Conservation (phyloP, 2,329 filamentous ascomycete genomes). For the Fusarium albidum region DNA sequence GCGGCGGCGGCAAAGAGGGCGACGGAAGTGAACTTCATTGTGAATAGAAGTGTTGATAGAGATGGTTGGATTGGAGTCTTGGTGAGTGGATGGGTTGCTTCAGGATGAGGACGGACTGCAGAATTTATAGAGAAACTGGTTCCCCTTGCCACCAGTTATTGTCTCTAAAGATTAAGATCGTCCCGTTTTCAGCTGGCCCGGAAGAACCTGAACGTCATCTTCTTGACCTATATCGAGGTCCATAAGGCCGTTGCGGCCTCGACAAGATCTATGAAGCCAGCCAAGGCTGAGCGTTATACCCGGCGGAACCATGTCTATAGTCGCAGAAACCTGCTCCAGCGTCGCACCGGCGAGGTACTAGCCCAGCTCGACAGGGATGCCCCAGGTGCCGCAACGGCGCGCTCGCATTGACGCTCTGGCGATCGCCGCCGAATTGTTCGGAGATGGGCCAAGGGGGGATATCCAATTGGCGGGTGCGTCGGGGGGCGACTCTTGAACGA, state of each 20-base stretch:
- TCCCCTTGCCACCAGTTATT: background rate
- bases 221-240: constrained; percentile 5
- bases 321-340: constrained; percentile 29
- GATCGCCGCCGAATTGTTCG: constrained; percentile 4
- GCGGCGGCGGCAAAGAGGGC: constrained; percentile 35
- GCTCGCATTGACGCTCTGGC: constrained; percentile 18
- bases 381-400: no score
- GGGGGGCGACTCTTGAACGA: constrained; percentile 15
- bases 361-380: constrained; percentile 29
- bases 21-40: constrained; percentile 46
- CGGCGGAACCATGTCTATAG: constrained; percentile 23
- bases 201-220: constrained; percentile 25
- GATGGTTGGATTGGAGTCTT: background rate
- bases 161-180: background rate
- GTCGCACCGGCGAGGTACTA: constrained; percentile 24
- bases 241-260: background rate
- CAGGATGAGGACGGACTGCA: no score
- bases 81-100: background rate
- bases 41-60: constrained; percentile 5
- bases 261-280: constrained; percentile 12
- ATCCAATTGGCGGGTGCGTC: constrained; percentile 16
- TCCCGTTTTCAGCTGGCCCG: background rate
- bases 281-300: constrained; percentile 3
- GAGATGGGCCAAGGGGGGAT: background rate
- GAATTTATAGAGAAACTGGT: constrained; percentile 17